Conservation (phyloP, 441 rosid genomes). For the Gossypium gossypioides region DNA sequence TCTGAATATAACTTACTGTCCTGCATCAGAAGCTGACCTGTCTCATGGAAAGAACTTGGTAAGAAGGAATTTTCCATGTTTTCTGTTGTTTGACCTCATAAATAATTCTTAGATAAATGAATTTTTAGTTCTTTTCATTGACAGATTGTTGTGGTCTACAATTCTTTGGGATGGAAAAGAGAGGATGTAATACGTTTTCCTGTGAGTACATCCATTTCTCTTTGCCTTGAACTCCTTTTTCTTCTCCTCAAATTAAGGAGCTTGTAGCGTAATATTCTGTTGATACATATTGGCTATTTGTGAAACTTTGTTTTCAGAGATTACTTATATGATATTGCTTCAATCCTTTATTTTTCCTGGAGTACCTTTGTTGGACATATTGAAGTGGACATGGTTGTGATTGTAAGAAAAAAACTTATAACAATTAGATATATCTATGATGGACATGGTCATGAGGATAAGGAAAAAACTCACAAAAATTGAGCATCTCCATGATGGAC, state of each 20-base stretch:
- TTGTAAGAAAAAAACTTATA: not conserved
- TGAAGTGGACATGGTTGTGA: not conserved
- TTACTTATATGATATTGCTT: slow-evolving; percentile 2
- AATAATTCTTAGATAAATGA: slow-evolving; percentile 8
- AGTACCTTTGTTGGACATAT: not conserved
- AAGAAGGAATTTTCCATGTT: slow-evolving; percentile 19
- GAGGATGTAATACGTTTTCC: slow-evolving; percentile 77
- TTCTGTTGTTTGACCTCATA: slow-evolving; percentile 14
- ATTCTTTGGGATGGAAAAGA: slow-evolving; percentile 95
- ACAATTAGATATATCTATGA: not conserved
- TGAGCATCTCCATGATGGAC: not conserved
- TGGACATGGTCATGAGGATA: not conserved
- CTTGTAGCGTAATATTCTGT: not conserved
- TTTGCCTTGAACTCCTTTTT: slow-evolving; percentile 3
- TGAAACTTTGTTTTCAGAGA: slow-evolving; percentile 8
- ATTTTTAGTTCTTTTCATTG: slow-evolving; percentile 16
- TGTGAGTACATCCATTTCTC: slow-evolving; percentile 39
- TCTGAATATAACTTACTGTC: slow-evolving; percentile 90
- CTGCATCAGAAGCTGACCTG: slow-evolving; percentile 62
- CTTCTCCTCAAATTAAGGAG: not conserved
- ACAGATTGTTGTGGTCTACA: slow-evolving; percentile 74
- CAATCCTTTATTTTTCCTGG: not conserved
- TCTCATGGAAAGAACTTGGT: slow-evolving; percentile 74
- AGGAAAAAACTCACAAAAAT: not conserved
- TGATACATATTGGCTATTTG: slow-evolving; percentile 1